Evolutionary conservation across 306 rosid species (phyloP).

Genomic region (Alnus glutinosa): DNA sequence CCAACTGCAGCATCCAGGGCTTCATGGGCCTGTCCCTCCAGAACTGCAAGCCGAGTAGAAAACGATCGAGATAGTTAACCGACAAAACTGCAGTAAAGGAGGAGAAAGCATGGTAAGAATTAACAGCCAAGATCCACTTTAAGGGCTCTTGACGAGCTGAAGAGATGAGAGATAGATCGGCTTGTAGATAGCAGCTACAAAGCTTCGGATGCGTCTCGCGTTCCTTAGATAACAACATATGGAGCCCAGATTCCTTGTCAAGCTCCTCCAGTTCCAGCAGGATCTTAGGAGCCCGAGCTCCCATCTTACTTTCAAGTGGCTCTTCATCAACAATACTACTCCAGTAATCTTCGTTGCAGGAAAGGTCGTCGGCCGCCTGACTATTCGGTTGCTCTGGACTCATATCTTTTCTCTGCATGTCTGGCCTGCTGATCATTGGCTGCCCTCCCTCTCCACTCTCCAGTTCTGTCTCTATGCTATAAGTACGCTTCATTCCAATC

Average conservation of each 20-base stretch:
- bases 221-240: slow-evolving; percentile 9
- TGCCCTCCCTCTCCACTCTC: no score
- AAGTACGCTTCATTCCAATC: no score
- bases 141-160: slow-evolving; percentile 7
- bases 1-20: slow-evolving; percentile 8
- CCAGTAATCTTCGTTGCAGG: slow-evolving; percentile 4
- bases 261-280: not conserved
- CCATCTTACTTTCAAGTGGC: not conserved
- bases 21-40: not conserved
- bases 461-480: no score
- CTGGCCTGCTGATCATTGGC: no score
- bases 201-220: not conserved
- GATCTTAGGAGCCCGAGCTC: no score
- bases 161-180: not conserved
- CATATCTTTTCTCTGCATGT: not conserved
- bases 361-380: not conserved
- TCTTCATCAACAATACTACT: not conserved
- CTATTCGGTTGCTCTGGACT: not conserved
- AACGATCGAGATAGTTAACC: slow-evolving; percentile 6
- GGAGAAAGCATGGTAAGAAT: slow-evolving; percentile 12
- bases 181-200: not conserved
- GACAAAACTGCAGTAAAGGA: not conserved
- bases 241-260: not conserved
- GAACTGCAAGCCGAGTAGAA: not conserved
- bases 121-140: not conserved